These are phyloP conservation scores for Sugiyamaella pinicola DNA, from an alignment of 1,139 yeast genomes.

Conservation along the genomic window DNA sequence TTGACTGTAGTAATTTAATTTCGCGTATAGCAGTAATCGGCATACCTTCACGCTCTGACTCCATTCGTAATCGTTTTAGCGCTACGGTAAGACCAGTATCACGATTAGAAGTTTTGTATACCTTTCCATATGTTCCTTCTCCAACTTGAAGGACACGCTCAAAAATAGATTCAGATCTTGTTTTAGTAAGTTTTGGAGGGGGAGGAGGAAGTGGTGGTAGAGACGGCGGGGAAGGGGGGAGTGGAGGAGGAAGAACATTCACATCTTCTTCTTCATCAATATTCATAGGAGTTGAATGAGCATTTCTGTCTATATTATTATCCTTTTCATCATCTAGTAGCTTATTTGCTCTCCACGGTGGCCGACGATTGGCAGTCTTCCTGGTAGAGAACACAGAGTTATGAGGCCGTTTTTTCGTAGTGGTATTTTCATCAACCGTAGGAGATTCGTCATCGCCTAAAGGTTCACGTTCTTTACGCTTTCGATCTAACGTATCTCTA, in stretches of 20 bases:
- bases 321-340: neutral
- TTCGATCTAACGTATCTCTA: neutral
- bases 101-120: constrained; percentile 70
- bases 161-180: constrained; percentile 39
- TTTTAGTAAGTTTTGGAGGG: constrained; percentile 12
- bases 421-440: neutral
- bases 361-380: neutral
- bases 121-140: constrained; percentile 84
- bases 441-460: neutral
- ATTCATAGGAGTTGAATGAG: neutral
- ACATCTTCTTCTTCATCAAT: neutral
- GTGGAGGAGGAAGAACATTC: neutral
- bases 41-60: constrained; percentile 88
- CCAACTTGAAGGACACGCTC: constrained; percentile 61
- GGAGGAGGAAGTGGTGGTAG: constrained; percentile 16
- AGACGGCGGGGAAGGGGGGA: neutral
- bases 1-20: constrained; percentile 81
- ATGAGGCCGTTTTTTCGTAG: constrained; percentile 2
- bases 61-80: constrained; percentile 77
- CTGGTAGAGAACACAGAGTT: neutral
- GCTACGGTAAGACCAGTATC: constrained; percentile 79
- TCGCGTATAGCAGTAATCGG: constrained; percentile 96
- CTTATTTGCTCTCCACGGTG: constrained; percentile 7
- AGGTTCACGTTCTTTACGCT: constrained; percentile 8
- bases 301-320: neutral